These are phyloP conservation scores for Mitragyna speciosa DNA, from an alignment of 257 asterid genomes.

Conservation along the genomic window DNA sequence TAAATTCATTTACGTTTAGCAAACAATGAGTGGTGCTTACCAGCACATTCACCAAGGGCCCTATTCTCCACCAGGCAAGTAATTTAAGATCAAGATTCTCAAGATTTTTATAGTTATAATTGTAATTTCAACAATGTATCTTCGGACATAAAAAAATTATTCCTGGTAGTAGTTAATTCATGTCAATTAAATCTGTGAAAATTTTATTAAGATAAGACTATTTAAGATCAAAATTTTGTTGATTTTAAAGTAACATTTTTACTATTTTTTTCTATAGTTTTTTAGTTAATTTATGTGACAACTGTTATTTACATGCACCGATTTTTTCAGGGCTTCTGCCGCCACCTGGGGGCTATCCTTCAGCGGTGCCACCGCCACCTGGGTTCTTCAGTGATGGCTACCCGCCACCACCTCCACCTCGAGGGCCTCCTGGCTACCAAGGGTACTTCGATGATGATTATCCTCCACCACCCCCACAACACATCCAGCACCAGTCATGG, in stretches of 20 bases:
- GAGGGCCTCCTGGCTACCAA: conserved; percentile 31
- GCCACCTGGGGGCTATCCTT: conserved; percentile 20
- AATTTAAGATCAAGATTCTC: not conserved
- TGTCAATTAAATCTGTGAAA: no score
- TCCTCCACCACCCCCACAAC: conserved; percentile 41
- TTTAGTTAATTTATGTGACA: not conserved
- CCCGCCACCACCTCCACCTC: conserved; percentile 33
- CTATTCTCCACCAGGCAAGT: conserved; percentile 41
- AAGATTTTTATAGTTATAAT: not conserved
- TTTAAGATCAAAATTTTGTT: no score
- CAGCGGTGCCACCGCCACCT: conserved; percentile 33
- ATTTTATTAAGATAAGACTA: no score
- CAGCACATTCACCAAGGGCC: conserved; percentile 39
- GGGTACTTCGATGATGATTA: conserved; percentile 36
- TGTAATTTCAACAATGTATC: not conserved
- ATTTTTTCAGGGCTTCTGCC: conserved; percentile 28
- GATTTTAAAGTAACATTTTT: no score
- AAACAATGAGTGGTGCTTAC: conserved; percentile 30
- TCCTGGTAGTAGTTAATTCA: not conserved
- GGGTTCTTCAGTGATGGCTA: conserved; percentile 26
- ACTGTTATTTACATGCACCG: not conserved
- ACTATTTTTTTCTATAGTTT: not conserved
- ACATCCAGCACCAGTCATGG: conserved; percentile 28
- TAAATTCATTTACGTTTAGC: not conserved
- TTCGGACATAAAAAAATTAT: no score